phyloP scores from a whole-genome alignment of 2,329 filamentous ascomycete species.

The Xylaria multiplex region DNA sequence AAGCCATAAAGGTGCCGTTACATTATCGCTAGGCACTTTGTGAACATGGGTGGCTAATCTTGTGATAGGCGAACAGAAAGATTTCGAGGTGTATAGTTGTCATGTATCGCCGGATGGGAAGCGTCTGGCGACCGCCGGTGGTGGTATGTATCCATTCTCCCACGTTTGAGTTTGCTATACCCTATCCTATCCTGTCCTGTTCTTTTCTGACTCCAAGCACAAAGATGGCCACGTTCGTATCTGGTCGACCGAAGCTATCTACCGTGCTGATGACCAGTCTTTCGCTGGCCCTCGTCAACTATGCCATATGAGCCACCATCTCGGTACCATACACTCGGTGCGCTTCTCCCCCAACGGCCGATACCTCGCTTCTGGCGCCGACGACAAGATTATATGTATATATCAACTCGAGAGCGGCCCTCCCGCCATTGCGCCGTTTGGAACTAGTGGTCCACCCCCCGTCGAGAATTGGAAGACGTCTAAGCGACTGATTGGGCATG shows the following conservation, averaged over 20 bases:
- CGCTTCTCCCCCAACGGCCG: conserved; percentile 95
- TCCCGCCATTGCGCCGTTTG: conserved; percentile 77
- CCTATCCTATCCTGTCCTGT: not conserved
- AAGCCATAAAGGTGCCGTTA: conserved; percentile 81
- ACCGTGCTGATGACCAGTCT: conserved; percentile 76
- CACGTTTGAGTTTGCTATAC: not conserved
- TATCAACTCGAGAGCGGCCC: conserved; percentile 89
- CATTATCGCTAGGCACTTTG: not conserved
- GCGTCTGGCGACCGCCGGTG: conserved; percentile 90
- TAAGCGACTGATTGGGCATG: conserved; percentile 91
- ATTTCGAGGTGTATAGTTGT: conserved; percentile 98
- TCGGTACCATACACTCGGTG: conserved; percentile 95
- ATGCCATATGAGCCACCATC: conserved; percentile 97
- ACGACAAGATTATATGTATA: conserved; percentile 98
- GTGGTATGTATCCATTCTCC: conserved; percentile 67
- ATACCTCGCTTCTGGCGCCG: conserved; percentile 95
- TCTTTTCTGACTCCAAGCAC: conserved; percentile 30
- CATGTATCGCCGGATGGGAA: conserved; percentile 95
- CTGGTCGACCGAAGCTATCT: conserved; percentile 96
- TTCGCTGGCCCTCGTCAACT: conserved; percentile 88
- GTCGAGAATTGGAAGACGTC: conserved; percentile 99
- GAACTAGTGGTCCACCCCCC: conserved; percentile 87
- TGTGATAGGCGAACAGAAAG: conserved; percentile 85
- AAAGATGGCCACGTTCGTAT: conserved; percentile 94
- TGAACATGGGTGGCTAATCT: conserved; percentile 26